Conservation (phyloP, 352 stramenopile genomes). For the Pythium sukuiense region DNA sequence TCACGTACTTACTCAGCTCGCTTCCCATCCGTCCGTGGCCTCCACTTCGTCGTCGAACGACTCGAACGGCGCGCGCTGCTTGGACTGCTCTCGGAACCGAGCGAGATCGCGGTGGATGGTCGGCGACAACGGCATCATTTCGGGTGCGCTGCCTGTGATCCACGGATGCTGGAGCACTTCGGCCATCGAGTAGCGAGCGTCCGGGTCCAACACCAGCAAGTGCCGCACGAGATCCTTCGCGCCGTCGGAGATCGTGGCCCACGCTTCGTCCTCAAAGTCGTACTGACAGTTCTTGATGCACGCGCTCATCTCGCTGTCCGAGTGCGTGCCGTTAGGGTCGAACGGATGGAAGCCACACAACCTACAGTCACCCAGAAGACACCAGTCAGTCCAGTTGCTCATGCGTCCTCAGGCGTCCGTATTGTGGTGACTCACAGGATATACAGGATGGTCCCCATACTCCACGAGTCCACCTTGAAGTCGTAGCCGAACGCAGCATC, state of each 20-base stretch:
- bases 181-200: conserved; percentile 60
- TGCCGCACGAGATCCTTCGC: conserved; percentile 79
- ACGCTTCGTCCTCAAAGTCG: conserved; percentile 72
- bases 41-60: conserved; percentile 28
- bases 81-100: conserved; percentile 57
- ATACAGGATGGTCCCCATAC: conserved; percentile 84
- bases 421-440: conserved; percentile 50
- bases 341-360: conserved; percentile 86
- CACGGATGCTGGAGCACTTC: conserved; percentile 75
- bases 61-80: conserved; percentile 32
- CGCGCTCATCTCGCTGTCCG: conserved; percentile 84
- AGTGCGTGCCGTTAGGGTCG: conserved; percentile 66
- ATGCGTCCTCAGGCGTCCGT: neutral
- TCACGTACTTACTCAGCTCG: conserved; percentile 4
- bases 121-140: conserved; percentile 51
- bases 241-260: conserved; percentile 55
- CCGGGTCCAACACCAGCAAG: conserved; percentile 73
- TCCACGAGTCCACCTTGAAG: conserved; percentile 87
- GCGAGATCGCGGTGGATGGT: conserved; percentile 70
- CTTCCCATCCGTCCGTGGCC: neutral
- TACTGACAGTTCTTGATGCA: conserved; percentile 76
- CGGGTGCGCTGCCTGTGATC: conserved; percentile 35
- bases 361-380: conserved; percentile 22
- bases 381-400: neutral
- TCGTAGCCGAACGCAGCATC: conserved; percentile 74